phyloP scores from a whole-genome alignment of 768 basidiomycete species.

The Lactarius sanguifluus region DNA sequence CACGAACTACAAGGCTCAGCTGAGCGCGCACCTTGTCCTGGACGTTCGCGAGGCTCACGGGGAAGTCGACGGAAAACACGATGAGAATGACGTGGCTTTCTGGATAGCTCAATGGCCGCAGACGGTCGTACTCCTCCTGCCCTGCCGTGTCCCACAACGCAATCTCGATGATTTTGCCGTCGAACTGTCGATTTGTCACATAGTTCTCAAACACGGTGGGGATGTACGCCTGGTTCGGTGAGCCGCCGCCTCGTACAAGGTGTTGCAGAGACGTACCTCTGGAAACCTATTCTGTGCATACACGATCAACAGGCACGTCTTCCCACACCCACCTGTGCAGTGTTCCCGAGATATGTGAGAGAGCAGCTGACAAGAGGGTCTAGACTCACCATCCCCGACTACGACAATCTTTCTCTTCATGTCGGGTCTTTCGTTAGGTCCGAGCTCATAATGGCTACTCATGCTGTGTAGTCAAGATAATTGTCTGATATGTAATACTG shows the following conservation, averaged over 20 bases:
- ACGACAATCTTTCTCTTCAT: constrained; percentile 86
- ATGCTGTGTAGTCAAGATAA: constrained; percentile 23
- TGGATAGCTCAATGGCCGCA: constrained; percentile 83
- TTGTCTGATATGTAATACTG: too few species aligned
- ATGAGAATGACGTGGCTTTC: constrained; percentile 91
- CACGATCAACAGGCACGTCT: constrained; percentile 95
- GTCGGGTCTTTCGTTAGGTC: constrained; percentile 52
- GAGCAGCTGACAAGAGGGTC: constrained; percentile 33
- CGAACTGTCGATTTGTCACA: constrained; percentile 81
- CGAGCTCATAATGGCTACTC: constrained; percentile 23
- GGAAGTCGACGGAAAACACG: constrained; percentile 93
- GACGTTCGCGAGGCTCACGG: constrained; percentile 86
- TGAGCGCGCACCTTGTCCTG: constrained; percentile 69
- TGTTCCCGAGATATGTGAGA: constrained; percentile 30
- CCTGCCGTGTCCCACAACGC: constrained; percentile 99
- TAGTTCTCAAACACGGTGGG: constrained; percentile 96
- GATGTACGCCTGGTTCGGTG: constrained; percentile 69
- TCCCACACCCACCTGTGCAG: constrained; percentile 72
- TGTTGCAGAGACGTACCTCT: constrained; percentile 59
- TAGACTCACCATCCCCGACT: constrained; percentile 73
- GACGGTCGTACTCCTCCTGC: constrained; percentile 93
- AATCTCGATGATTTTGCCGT: constrained; percentile 87
- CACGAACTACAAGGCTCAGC: neutral
- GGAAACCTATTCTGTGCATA: constrained; percentile 97
- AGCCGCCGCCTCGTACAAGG: constrained; percentile 20